Conservation (phyloP, 129 eudicot species). For the Pulicaria dysenterica region DNA sequence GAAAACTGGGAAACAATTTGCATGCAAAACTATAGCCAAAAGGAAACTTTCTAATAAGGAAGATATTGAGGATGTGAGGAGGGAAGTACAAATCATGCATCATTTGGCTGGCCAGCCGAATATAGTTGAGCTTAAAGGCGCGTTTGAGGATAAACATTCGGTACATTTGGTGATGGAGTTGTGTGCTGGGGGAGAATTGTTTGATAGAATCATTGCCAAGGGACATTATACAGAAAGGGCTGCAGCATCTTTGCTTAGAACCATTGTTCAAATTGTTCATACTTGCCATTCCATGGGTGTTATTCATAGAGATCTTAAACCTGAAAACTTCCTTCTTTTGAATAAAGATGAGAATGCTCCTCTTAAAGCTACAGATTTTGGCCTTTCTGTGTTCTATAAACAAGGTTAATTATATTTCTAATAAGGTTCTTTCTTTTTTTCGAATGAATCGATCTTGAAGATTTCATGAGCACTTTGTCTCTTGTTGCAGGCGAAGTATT, state of each 20-base stretch:
- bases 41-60: slow-evolving; percentile 81
- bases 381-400: slow-evolving; percentile 83
- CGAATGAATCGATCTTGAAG: no score
- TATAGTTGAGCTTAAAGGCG: slow-evolving; percentile 82
- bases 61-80: slow-evolving; percentile 83
- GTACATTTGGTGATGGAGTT: slow-evolving; percentile 92
- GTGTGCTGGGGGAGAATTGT: slow-evolving; percentile 91
- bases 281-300: slow-evolving; percentile 95
- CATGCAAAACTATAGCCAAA: slow-evolving; percentile 85
- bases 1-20: slow-evolving; percentile 64
- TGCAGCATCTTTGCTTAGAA: slow-evolving; percentile 77
- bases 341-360: slow-evolving; percentile 78
- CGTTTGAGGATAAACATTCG: slow-evolving; percentile 84
- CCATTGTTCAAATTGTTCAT: slow-evolving; percentile 82
- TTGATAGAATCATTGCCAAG: slow-evolving; percentile 80
- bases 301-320: slow-evolving; percentile 90
- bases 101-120: slow-evolving; percentile 79
- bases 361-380: slow-evolving; percentile 84
- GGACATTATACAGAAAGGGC: slow-evolving; percentile 89
- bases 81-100: slow-evolving; percentile 94
- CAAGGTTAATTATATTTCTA: slow-evolving; percentile 44
- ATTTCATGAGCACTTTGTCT: background rate
- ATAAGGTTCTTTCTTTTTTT: background rate
- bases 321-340: slow-evolving; percentile 81
- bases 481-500: slow-evolving; percentile 68